A percentile compares a stretch with the other conserved stretches of the same genome.
Conservation (phyloP, 2,329 filamentous ascomycete species). For the Paecilomyces dactylethromorphus region DNA sequence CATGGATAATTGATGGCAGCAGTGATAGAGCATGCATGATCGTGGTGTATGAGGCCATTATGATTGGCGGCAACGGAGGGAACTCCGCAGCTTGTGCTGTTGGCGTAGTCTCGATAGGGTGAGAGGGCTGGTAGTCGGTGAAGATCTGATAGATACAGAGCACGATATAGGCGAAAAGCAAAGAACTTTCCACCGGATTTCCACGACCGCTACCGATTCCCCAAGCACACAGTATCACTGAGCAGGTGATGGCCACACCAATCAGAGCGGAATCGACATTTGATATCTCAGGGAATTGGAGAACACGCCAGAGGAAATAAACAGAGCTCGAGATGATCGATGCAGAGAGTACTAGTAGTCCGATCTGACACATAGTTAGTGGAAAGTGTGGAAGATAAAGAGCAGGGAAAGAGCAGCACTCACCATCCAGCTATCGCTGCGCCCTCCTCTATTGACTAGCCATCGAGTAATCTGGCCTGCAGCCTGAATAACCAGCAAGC, state of each 20-base stretch:
- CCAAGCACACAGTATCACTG: slow-evolving; percentile 86
- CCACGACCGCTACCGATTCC: slow-evolving; percentile 90
- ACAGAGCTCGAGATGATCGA: slow-evolving; percentile 88
- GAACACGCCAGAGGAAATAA: slow-evolving; percentile 94
- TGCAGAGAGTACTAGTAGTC: slow-evolving; percentile 77
- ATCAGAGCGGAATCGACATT: slow-evolving; percentile 91
- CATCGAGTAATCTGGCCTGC: slow-evolving; percentile 90
- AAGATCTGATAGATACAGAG: slow-evolving; percentile 99
- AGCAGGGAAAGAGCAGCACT: slow-evolving; percentile 27
- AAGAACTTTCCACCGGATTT: slow-evolving; percentile 88
- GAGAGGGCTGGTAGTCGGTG: slow-evolving; percentile 87
- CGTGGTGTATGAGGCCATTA: slow-evolving; percentile 97
- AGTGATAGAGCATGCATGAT: slow-evolving; percentile 76
- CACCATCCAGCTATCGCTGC: slow-evolving; percentile 96
- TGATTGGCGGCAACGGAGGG: slow-evolving; percentile 90
- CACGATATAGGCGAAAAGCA: slow-evolving; percentile 96
- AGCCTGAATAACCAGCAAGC: slow-evolving; percentile 88
- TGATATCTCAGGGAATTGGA: slow-evolving; percentile 85
- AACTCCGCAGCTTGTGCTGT: slow-evolving; percentile 64
- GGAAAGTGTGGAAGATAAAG: background rate
- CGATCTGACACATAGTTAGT: slow-evolving; percentile 54
- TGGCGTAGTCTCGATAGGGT: slow-evolving; percentile 48
- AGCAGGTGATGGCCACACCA: slow-evolving; percentile 84
- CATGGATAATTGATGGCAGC: slow-evolving; percentile 76
- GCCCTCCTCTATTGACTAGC: slow-evolving; percentile 79